Evolutionary conservation across 2,329 filamentous ascomycete species (phyloP), one percentile per base, ranked within the genome.

Genomic region (Metarhizium guizhouense): DNA sequence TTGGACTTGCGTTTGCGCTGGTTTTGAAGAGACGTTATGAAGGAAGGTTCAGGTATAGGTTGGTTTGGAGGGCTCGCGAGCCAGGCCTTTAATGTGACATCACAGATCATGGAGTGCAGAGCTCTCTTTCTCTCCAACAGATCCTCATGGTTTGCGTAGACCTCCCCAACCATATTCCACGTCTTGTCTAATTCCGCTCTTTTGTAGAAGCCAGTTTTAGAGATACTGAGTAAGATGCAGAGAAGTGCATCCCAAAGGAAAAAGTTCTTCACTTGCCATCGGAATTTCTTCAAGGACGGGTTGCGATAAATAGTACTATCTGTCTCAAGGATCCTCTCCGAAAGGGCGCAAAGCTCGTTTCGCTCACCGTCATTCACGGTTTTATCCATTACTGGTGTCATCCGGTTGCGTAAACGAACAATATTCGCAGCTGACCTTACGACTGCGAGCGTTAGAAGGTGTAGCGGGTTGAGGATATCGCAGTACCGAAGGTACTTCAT

Each of bases 401-500:
- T 60, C n/a, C 57, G 58, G 2, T 55, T 57, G 3, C 58, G 62
- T 13, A 64, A 57, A 10, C 61, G 61, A 57, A 67, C 65, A 29
- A 60, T 61, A 4, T 60, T 64, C 25, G 66, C 62, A 1, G 63
- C 66, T 0, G 63, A 63, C 29, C 67, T 58, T 5, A 61, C 66
- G 16, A 66, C 51, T 48, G 60, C 59, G 20, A 65, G 59, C 13
- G 65, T 64, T 32, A 69, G 49, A 62, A 63, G 54, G 52, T 76
- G 74, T 1, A 74, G 54, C 0, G 73, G 73, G 18, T 70, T 66
- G 13, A 71, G 58, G 2, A 74, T 65, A 53, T 77, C 73, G 61
- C 73, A 76, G 58, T 76, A 75, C 4, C 73, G 67, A 10, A 77
- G 63, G 53, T 70, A 76, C 8, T 70, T 73, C 40, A 67, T 64